phyloP scores from a whole-genome alignment of 2,329 filamentous ascomycete genomes.

The Colletotrichum abscissum region DNA sequence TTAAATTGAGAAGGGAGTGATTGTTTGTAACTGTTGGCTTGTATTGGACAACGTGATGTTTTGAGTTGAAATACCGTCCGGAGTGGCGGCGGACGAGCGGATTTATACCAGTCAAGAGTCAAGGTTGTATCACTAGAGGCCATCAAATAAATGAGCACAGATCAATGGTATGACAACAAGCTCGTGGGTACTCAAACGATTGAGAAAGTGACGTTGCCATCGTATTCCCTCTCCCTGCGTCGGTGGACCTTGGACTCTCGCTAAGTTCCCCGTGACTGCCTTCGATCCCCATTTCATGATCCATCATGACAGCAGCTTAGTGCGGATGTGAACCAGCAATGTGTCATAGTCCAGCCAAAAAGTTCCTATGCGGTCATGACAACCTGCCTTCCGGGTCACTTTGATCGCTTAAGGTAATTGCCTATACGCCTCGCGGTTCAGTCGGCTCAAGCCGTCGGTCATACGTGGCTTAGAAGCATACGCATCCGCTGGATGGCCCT shows the following conservation, averaged over 20 bases:
- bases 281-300: slow-evolving; percentile 5
- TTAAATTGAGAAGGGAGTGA: neutral
- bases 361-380: neutral
- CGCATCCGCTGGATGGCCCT: neutral
- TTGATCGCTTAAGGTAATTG: neutral
- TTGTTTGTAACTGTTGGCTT: neutral
- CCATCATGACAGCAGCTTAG: slow-evolving; percentile 10
- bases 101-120: slow-evolving; percentile 3
- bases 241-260: slow-evolving; percentile 14
- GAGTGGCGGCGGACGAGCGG: neutral
- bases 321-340: neutral
- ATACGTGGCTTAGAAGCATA: neutral
- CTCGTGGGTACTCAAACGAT: neutral
- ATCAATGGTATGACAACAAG: neutral
- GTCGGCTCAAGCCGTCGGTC: neutral
- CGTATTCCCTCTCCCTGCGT: neutral
- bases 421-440: neutral
- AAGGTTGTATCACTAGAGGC: neutral
- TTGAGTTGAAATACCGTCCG: neutral
- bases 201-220: slow-evolving; percentile 25
- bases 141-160: neutral
- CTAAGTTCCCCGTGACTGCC: slow-evolving; percentile 7
- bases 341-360: neutral
- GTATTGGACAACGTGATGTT: neutral
- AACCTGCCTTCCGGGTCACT: neutral